Base-by-base conservation (phyloP, 257 asterid genomes). In the Mentha longifolia region DNA sequence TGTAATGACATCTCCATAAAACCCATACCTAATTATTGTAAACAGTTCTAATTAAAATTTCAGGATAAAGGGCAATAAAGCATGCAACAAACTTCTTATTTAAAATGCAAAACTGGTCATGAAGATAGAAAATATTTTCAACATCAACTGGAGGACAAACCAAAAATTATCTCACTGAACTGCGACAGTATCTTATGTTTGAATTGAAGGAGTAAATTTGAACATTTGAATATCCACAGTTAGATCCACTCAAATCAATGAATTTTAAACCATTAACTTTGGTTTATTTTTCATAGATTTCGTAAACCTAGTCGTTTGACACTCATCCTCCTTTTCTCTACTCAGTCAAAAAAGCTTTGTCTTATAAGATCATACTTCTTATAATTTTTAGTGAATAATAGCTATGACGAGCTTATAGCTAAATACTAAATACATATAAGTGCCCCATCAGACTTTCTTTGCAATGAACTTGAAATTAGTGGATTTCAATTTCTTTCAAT, bases 1-100 rank as follows among this genome's bases (percentile, higher is more conserved):
- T 10, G 92, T 86, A 42, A 95, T 88, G 81, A 95, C 98, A 84
- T 95, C 99, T 61, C 99, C 99, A 76, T 95, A 95, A 81, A 95
- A 95, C 15, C 99, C 99, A 61, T 95, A 95, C 86, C 98, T 91
- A 76, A 79, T 70, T 67, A 67, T 76, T 54, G 50, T 57, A 74
- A 9, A 47, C 63, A 74, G 64, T 65, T 25, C 70, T 64, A 25
- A n/a, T n/a, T 59, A 0, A 71, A 22, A 61, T 42, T 22, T 45
- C 56, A 75, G 52, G 28, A 39, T 20, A 19, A 61, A 56, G 45
- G 51, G 71, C 49, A 65, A 59, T 16, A 73, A 71, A 74, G 22
- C 41, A 57, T 66, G 68, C 51, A 55, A 55, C 72, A 65, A 68
- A 63, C 25, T n/a, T n/a, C n/a, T 39, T 33, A 17, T 55, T 67